Evolutionary conservation across 129 eudicot genomes (phyloP).

Genomic region (sunflower (Helianthus annuus)): HanXRQr2.0-SUNRISE NC_035443.2:108123381-108123880

Average conservation of each 20-base stretch:
- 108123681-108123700: constrained; percentile 36
- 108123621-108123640: constrained; percentile 37
- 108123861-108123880: neutral
- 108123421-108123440: constrained; percentile 37
- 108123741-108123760: constrained; percentile 68
- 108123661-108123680: constrained; percentile 29
- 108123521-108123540: constrained; percentile 33
- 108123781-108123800: constrained; percentile 1
- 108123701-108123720: neutral
- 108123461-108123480: constrained; percentile 42
- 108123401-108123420: constrained; percentile 36
- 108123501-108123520: constrained; percentile 19
- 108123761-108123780: constrained; percentile 36
- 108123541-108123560: constrained; percentile 48
- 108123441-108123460: constrained; percentile 51
- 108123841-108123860: neutral
- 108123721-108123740: constrained; percentile 70
- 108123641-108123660: neutral
- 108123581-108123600: constrained; percentile 39
- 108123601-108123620: constrained; percentile 35
- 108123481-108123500: constrained; percentile 42
- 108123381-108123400: constrained; percentile 44
- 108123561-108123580: constrained; percentile 61
- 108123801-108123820: constrained; percentile 31
- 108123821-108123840: neutral